A percentile compares a stretch with the other conserved stretches of the same genome.
phyloP scores from a whole-genome alignment of 345 rosid genomes.

The Eucalyptus sp. region DNA sequence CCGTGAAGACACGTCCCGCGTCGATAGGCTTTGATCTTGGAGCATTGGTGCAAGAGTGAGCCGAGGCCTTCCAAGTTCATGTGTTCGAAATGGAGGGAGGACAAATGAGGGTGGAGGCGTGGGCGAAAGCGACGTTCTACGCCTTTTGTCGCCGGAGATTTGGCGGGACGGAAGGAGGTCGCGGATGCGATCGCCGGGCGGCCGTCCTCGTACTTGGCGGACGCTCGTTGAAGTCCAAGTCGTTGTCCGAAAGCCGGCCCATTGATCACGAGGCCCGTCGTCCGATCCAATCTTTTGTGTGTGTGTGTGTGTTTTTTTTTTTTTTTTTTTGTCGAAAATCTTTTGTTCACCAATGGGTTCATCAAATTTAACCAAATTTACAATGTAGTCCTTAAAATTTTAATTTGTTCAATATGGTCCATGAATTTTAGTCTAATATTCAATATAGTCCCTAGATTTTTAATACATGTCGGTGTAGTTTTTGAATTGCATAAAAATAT shows the following conservation, averaged over 20 bases:
- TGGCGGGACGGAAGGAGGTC: neutral
- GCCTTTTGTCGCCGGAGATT: neutral
- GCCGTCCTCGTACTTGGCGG: neutral
- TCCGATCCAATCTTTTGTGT: neutral
- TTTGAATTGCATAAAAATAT: too few relatives aligned
- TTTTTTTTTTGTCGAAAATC: neutral
- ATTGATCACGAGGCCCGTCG: neutral
- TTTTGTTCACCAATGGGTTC: too few relatives aligned
- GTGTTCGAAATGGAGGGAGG: neutral
- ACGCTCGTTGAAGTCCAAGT: neutral
- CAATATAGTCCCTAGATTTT: rapidly evolving
- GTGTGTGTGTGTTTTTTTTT: too few relatives aligned
- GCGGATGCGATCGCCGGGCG: neutral
- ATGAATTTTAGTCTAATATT: rapidly evolving
- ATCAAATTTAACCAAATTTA: too few relatives aligned
- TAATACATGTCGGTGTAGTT: rapidly evolving
- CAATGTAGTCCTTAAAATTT: too few relatives aligned
- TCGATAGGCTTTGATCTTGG: constrained; percentile 22
- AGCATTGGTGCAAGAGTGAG: constrained; percentile 27
- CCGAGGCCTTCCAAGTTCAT: constrained; percentile 26
- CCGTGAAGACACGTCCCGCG: constrained; percentile 40
- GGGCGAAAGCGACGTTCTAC: neutral
- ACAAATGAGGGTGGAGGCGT: neutral
- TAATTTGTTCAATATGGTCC: too few relatives aligned
- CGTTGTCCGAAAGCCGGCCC: neutral